These are phyloP conservation scores for Firmiana major DNA, from an alignment of 345 rosid genomes.

Conservation along the genomic window DNA sequence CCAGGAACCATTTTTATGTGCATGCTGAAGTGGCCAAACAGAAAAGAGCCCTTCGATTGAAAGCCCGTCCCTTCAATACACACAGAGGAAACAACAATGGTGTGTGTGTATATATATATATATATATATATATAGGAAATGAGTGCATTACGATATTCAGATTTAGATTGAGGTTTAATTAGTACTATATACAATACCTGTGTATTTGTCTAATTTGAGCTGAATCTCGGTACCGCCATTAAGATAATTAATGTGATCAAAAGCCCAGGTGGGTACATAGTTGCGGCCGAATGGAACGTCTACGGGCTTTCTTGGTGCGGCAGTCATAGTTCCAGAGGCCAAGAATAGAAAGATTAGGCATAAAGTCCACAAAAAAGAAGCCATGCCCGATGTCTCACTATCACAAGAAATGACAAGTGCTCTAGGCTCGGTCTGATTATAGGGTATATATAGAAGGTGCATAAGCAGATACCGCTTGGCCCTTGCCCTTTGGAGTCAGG, in stretches of 20 bases:
- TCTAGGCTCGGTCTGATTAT: neutral
- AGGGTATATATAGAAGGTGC: neutral
- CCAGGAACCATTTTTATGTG: slow-evolving; percentile 68
- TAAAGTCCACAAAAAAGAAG: slow-evolving; percentile 25
- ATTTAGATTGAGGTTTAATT: too few species aligned
- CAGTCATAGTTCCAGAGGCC: slow-evolving; percentile 36
- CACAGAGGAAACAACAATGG: too few species aligned
- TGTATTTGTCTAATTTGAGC: slow-evolving; percentile 67
- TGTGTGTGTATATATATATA: too few species aligned
- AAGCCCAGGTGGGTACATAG: slow-evolving; percentile 85
- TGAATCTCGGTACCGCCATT: slow-evolving; percentile 69
- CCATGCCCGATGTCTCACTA: slow-evolving; percentile 10
- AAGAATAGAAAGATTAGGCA: slow-evolving; percentile 30
- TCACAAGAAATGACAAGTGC: neutral
- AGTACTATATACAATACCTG: slow-evolving; percentile 33
- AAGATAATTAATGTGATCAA: slow-evolving; percentile 73
- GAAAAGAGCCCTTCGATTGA: slow-evolving; percentile 71
- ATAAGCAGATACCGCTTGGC: neutral
- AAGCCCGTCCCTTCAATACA: slow-evolving; percentile 67
- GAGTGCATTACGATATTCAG: neutral
- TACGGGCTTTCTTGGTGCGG: slow-evolving; percentile 48
- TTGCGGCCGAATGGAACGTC: slow-evolving; percentile 64
- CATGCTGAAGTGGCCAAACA: slow-evolving; percentile 89
- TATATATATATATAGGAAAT: neutral
- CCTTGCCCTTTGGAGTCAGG: neutral